Conservation (phyloP, 352 stramenopile species). For the Pythium brassicae region DNA sequence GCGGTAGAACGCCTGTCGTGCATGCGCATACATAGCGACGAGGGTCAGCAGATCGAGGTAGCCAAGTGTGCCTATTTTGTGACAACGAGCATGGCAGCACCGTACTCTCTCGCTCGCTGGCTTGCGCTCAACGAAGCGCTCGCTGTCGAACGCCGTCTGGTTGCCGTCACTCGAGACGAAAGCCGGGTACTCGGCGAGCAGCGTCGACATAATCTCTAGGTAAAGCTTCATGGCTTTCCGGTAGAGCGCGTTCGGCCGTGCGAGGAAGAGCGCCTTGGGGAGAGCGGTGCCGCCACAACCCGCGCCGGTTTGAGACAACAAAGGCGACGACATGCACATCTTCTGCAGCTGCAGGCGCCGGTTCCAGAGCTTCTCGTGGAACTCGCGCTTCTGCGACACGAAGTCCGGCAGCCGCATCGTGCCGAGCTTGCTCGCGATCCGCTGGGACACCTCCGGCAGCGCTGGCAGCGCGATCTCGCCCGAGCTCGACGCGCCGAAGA, state of each 20-base stretch:
- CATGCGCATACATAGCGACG: slow-evolving; percentile 1
- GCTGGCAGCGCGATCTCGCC: slow-evolving; percentile 4
- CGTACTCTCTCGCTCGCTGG: slow-evolving; percentile 21
- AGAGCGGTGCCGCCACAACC: neutral
- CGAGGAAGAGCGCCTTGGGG: slow-evolving; percentile 16
- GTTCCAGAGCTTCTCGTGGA: slow-evolving; percentile 41
- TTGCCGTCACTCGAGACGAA: slow-evolving; percentile 14
- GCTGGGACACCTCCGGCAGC: slow-evolving; percentile 13
- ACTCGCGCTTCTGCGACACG: slow-evolving; percentile 27
- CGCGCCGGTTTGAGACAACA: neutral
- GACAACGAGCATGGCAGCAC: neutral
- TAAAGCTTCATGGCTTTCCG: slow-evolving; percentile 28
- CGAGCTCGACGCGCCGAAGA: slow-evolving; percentile 8
- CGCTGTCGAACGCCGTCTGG: slow-evolving; percentile 16
- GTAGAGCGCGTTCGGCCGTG: slow-evolving; percentile 16
- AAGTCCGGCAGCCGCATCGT: slow-evolving; percentile 22
- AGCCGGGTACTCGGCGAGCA: slow-evolving; percentile 17
- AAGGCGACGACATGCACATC: slow-evolving; percentile 19
- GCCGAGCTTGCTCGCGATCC: slow-evolving; percentile 12
- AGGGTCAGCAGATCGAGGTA: neutral
- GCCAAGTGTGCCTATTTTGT: neutral
- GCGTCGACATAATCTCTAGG: slow-evolving; percentile 16
- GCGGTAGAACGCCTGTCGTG: slow-evolving; percentile 25
- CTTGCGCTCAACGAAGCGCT: slow-evolving; percentile 21
- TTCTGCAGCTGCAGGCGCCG: slow-evolving; percentile 49